A percentile compares a stretch with the other conserved stretches of the same genome.
phyloP scores from a whole-genome alignment of 2,329 filamentous ascomycete genomes.

The Parastagonospora avenae region DNA sequence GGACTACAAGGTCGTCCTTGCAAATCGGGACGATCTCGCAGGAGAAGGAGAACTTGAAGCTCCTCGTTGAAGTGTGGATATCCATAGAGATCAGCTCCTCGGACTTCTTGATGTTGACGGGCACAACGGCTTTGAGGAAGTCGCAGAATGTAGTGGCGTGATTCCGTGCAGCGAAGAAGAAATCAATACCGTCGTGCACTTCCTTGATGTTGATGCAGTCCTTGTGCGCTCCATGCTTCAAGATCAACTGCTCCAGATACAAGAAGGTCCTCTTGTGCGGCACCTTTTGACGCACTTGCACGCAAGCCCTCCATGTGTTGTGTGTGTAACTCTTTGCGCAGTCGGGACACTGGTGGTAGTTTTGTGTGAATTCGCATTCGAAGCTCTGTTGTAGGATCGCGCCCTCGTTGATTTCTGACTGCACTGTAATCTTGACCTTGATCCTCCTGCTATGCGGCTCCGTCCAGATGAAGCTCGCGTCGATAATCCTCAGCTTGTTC shows the following conservation, averaged over 20 bases:
- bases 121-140: constrained; percentile 81
- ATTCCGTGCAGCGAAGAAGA: constrained; percentile 89
- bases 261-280: constrained; percentile 88
- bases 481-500: constrained; percentile 89
- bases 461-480: constrained; percentile 97
- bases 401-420: constrained; percentile 69
- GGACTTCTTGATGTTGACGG: constrained; percentile 80
- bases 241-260: constrained; percentile 88
- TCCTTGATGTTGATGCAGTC: constrained; percentile 99
- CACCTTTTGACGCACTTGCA: constrained; percentile 97
- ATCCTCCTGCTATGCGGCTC: constrained; percentile 93
- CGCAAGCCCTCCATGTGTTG: constrained; percentile 91
- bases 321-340: constrained; percentile 89
- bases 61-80: constrained; percentile 85
- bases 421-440: constrained; percentile 94
- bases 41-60: constrained; percentile 94
- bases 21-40: constrained; percentile 91
- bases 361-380: constrained; percentile 90
- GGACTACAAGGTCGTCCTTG: constrained; percentile 94
- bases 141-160: constrained; percentile 92
- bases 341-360: constrained; percentile 91
- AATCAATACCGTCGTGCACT: constrained; percentile 92
- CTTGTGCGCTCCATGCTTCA: constrained; percentile 80
- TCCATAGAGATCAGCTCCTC: constrained; percentile 94
- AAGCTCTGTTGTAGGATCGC: constrained; percentile 88